A percentile compares a stretch with the other conserved stretches of the same genome.
These are phyloP conservation scores for Nicotiana tabacum DNA, from an alignment of 257 asterid species.

Conservation along the genomic window DNA sequence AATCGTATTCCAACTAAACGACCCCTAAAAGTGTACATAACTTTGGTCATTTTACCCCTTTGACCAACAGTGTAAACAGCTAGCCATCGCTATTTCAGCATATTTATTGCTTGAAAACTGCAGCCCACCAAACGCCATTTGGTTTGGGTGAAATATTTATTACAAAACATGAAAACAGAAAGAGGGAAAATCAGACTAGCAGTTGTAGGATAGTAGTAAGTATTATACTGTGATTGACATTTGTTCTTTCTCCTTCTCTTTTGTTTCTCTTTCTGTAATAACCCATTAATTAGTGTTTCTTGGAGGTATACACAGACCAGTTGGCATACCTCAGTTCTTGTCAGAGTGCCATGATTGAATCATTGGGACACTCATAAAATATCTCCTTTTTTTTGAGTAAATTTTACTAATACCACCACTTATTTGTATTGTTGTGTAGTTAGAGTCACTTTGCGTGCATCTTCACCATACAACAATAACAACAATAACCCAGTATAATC, in stretches of 20 bases:
- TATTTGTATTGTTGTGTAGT: no score
- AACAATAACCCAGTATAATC: no score
- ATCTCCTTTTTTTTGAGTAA: neutral
- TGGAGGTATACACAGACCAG: slow-evolving; percentile 12
- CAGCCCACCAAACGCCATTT: slow-evolving; percentile 1
- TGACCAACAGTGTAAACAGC: neutral
- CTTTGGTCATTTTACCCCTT: neutral
- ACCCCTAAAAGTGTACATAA: neutral
- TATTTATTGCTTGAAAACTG: slow-evolving; percentile 25
- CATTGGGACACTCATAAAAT: slow-evolving; percentile 24
- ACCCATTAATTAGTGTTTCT: neutral
- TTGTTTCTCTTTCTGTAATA: neutral
- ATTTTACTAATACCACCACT: neutral
- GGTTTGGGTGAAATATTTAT: neutral
- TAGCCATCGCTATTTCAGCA: neutral
- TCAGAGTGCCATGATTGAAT: slow-evolving; percentile 23
- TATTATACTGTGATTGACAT: slow-evolving; percentile 7
- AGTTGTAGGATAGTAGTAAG: neutral
- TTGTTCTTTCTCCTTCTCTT: neutral
- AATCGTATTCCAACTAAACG: no score
- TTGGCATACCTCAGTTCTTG: slow-evolving; percentile 19
- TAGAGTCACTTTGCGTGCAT: no score
- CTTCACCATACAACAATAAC: no score
- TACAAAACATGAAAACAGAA: neutral
- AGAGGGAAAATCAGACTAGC: neutral